phyloP scores from a whole-genome alignment of 495 filamentous ascomycete species.

The Penicillium cosmopolitanum region DNA sequence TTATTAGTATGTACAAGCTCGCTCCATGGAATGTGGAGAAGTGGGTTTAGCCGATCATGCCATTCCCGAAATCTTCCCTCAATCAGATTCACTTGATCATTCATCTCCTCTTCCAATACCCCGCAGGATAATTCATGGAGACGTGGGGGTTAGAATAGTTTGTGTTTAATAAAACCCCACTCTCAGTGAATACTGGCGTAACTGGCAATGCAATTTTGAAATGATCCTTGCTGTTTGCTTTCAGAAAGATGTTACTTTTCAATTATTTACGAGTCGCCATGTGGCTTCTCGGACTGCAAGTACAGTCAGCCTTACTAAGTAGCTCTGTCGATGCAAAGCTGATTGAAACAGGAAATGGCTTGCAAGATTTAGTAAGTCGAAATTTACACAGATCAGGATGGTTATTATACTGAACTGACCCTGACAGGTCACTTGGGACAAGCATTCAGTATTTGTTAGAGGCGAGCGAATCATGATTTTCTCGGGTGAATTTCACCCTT shows the following conservation, averaged over 20 bases:
- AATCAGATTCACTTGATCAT: background rate
- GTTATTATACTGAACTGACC: background rate
- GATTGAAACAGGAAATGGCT: conserved; percentile 3
- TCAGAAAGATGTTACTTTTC: background rate
- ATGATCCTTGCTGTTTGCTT: conserved; percentile 2
- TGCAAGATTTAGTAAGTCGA: conserved; percentile 16
- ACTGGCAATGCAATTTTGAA: background rate
- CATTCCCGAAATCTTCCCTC: conserved; percentile 12
- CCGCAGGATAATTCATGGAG: background rate
- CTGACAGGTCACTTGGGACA: conserved; percentile 65
- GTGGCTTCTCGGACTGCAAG: background rate
- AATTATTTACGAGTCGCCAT: background rate
- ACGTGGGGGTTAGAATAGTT: background rate
- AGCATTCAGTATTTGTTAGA: conserved; percentile 65
- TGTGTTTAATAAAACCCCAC: background rate
- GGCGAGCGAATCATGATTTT: conserved; percentile 69
- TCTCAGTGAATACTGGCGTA: background rate
- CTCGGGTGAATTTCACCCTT: conserved; percentile 71
- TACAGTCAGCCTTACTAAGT: background rate
- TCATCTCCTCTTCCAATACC: background rate
- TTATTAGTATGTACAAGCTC: background rate
- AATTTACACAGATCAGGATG: background rate
- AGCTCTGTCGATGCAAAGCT: background rate
- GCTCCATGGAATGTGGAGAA: background rate
- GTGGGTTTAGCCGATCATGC: background rate